These are phyloP conservation scores for Penicillium flavigenum DNA, from an alignment of 495 filamentous ascomycete species.

Conservation along the genomic window DNA sequence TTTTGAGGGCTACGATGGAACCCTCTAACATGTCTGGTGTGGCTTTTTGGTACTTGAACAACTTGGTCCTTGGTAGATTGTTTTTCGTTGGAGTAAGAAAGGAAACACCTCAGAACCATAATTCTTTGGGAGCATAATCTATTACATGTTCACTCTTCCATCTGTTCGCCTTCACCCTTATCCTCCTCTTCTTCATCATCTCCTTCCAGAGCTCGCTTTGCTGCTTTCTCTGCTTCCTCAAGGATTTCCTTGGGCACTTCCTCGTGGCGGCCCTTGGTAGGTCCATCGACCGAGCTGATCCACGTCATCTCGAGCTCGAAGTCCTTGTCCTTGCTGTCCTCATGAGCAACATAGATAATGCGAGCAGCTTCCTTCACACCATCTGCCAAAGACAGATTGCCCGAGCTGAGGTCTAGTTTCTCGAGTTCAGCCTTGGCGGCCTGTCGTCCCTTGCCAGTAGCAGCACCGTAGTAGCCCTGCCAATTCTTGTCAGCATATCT, in stretches of 20 bases:
- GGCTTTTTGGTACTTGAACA: neutral
- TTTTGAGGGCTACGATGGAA: constrained; percentile 2
- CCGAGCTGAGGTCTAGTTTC: constrained; percentile 85
- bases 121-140: constrained; percentile 23
- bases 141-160: constrained; percentile 63
- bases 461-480: constrained; percentile 93
- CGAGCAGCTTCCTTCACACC: constrained; percentile 94
- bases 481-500: constrained; percentile 17
- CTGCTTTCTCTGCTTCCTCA: constrained; percentile 86
- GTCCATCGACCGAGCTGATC: constrained; percentile 78
- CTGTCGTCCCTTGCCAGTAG: constrained; percentile 93
- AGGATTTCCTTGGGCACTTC: constrained; percentile 85
- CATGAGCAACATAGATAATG: constrained; percentile 95
- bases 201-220: constrained; percentile 67
- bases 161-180: constrained; percentile 60
- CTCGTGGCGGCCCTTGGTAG: constrained; percentile 87
- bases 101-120: constrained; percentile 15
- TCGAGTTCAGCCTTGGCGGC: constrained; percentile 96
- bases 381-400: constrained; percentile 72
- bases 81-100: constrained; percentile 6
- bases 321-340: constrained; percentile 97
- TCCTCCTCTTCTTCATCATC: constrained; percentile 75
- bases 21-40: neutral
- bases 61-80: constrained; percentile 1
- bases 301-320: constrained; percentile 99